Evolutionary conservation across 305 asterid species (phyloP), one percentile per base, ranked within the genome.

Genomic region (Lippia alba): DNA sequence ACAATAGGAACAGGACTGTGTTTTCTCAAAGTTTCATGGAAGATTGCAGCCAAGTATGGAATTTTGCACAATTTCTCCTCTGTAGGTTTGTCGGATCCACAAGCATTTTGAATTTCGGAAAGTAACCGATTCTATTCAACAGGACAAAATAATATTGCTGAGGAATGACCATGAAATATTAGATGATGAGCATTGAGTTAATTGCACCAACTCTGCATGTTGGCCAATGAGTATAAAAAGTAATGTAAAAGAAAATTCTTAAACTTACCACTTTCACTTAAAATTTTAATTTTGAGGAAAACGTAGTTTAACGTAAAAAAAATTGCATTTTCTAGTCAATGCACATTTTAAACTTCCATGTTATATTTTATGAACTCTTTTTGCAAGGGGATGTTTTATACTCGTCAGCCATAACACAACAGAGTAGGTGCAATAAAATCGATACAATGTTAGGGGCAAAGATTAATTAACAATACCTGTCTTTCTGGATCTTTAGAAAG

Each of bases 11-110:
- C 96, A 0, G 97, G 97, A 33, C 91, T 84, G 70, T 94, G 87
- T 40, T 68, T 80, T 68, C 99, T 84, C 82, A 91, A 18, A 3
- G 96, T 89, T 82, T 94, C 97, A 15, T 94, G 97, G 76, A 94
- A 94, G 66, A 94, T 78, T 11, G 92, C 94, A 36, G 90, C 64
- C 51, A 94, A 73, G 84, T 85, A 94, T 6, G 97, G 96, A 61
- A 88, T 86, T 58, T 83, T 80, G 67, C 88, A 81, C 67, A 94
- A 16, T 33, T 94, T 88, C 70, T 86, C 96, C 78, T 94, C 97
- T 0, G 83, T 82, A 24, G 91, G 78, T 67, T 75, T 78, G 40
- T 75, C 61, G 8, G 32, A 11, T 67, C 96, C 97, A 73, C 97
- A 89, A 16, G 81, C 89, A 11, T 68, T 74, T 74, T 69, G 78